These are phyloP conservation scores for Musa itinerans DNA, from an alignment of 176 grass and related monocot genomes.

Conservation along the genomic window DNA sequence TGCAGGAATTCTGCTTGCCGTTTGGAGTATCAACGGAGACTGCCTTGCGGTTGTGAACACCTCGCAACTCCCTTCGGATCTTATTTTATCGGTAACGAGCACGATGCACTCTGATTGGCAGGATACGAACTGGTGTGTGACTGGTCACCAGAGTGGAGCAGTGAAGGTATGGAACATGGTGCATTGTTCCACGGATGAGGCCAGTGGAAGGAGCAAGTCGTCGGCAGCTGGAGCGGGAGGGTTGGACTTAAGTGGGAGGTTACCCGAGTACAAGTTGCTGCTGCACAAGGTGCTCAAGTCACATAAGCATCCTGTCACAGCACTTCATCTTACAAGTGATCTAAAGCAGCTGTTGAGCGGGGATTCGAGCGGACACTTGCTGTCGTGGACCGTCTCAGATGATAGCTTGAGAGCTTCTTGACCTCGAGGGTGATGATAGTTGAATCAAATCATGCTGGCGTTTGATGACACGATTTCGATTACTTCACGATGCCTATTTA, in stretches of 20 bases:
- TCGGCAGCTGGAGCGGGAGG: constrained; percentile 39
- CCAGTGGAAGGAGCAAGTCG: constrained; percentile 38
- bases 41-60: constrained; percentile 92
- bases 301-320: constrained; percentile 90
- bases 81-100: constrained; percentile 87
- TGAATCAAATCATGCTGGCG: neutral
- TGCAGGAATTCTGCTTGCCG: constrained; percentile 78
- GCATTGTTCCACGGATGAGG: constrained; percentile 67
- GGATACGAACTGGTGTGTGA: constrained; percentile 94
- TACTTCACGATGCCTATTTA: neutral
- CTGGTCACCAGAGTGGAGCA: constrained; percentile 93
- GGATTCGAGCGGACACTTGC: constrained; percentile 57
- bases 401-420: constrained; percentile 66
- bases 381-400: constrained; percentile 87
- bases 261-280: constrained; percentile 67
- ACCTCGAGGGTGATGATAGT: constrained; percentile 1
- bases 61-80: constrained; percentile 94
- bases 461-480: neutral
- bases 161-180: constrained; percentile 99
- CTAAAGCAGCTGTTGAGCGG: constrained; percentile 90
- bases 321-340: constrained; percentile 77
- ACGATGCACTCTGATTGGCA: constrained; percentile 76
- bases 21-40: constrained; percentile 91
- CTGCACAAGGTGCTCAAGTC: constrained; percentile 94
- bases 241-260: constrained; percentile 42